Conservation (phyloP, 495 filamentous ascomycete genomes). For the Penicillium simplicissimum region DNA sequence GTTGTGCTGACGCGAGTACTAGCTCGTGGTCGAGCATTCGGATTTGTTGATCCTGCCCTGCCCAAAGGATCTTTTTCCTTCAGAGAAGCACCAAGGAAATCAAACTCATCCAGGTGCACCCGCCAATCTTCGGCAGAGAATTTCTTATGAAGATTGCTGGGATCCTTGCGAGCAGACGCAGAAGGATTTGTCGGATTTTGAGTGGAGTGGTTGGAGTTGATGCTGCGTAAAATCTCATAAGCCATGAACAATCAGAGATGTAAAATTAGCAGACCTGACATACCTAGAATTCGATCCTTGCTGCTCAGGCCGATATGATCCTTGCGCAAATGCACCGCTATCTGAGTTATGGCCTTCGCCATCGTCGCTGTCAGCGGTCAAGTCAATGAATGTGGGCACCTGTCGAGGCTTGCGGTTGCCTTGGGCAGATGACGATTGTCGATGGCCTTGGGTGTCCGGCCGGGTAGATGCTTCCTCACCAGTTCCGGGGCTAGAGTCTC, state of each 20-base stretch:
- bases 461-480: constrained; percentile 33
- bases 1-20: constrained; percentile 21
- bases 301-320: constrained; percentile 20
- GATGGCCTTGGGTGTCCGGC: constrained; percentile 1
- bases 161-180: constrained; percentile 53
- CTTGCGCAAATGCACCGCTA: constrained; percentile 33
- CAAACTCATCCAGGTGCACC: constrained; percentile 51
- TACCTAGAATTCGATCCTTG: constrained; percentile 26
- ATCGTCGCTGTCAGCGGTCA: constrained; percentile 29
- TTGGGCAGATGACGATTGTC: constrained; percentile 11
- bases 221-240: constrained; percentile 7
- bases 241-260: not conserved
- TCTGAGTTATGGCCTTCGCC: constrained; percentile 44
- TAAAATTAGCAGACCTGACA: not conserved
- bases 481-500: constrained; percentile 27
- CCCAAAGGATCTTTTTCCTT: constrained; percentile 35
- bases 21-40: constrained; percentile 35
- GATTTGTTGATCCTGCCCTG: constrained; percentile 28
- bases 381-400: constrained; percentile 14
- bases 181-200: constrained; percentile 13
- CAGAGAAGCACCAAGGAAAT: constrained; percentile 50
- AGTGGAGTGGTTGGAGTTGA: constrained; percentile 5
- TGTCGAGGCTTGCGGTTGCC: constrained; percentile 17
- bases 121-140: constrained; percentile 64
- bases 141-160: constrained; percentile 75